Base-by-base conservation (phyloP, 352 stramenopile genomes). In the Globisporangium apiculatum region DNA sequence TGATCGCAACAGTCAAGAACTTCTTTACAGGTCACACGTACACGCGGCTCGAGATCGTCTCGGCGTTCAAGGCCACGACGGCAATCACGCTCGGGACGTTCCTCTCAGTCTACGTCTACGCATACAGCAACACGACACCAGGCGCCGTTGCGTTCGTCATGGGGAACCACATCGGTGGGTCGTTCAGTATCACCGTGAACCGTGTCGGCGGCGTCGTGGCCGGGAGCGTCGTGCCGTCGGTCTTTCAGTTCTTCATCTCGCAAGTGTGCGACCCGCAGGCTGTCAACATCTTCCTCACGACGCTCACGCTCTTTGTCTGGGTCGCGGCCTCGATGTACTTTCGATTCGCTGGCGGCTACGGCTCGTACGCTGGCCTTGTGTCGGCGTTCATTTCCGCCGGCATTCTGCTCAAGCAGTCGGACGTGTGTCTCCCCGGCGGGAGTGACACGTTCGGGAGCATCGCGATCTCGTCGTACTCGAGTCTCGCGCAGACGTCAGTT, bases 231-330 rank as follows among this genome's bases (percentile, higher is more conserved):
- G 73, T 94, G 52, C 83, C 83, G 24, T 91, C 81, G 14, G 79
- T 94, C 0, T 88, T 90, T 58, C 77, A 89, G 73, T 91, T 93
- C 60, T 91, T 91, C 64, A 85, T 90, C 62, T 74, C 76, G 8
- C 77, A 93, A 57, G 71, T 87, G 17, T 93, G 83, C 53, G 50
- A 61, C 10, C 71, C 73, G 1, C 48, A 55, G 36, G 64, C 64
- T 35, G 40, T 87, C 40, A 73, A 79, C 37, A 67, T 72, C 4
- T 58, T 78, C 41, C 65, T 90, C 5, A 86, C 75, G 0, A 61
- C 84, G 31, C 7, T 81, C 10, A 56, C 77, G 40, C 67, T 92
- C 8, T 91, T 92, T 59, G 53, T 88, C 18, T 92, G 83, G 83
- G 83, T 92, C 1, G 66, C 69, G 0, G 54, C 86, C 2, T 89